Base-by-base conservation (phyloP, 1,139 yeast species). In the Scheffersomyces lignicola region DNA sequence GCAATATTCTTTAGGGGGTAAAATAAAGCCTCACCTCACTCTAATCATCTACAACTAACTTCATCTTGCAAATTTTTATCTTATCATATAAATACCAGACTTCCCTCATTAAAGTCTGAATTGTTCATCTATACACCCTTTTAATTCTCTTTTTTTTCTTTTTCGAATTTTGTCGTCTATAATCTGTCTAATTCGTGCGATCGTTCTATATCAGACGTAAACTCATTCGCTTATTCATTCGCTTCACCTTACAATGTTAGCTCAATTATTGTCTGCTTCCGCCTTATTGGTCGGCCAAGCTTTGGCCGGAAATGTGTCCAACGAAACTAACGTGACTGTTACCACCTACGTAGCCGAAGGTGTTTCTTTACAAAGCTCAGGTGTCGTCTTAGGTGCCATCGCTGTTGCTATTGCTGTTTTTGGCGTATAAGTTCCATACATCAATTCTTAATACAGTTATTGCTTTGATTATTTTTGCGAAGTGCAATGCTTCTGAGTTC, bases 281-380 rank as follows among this genome's bases (percentile, higher is more conserved):
- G 29, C 20, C 7, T 11, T 26, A 5, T 26, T 26, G 11, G 29
- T 16, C 11, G 29, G 20, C 11, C 29, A 26, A 26, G 10, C 20
- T 16, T 26, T 26, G 18, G 29, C 29, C 11, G 20, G 5, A n/a
- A 26, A 26, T 9, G 29, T 14, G n/a, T n/a, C 14, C 12, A 26
- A 26, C 18, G 29, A 26, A 26, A 26, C 29, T 13, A 26, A 26
- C 11, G 29, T 26, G 9, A 26, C 29, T 9, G 29, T 26, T 16
- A 26, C 29, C 5, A 26, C 29, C 18, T 26, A 26, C 13, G 29
- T 26, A n/a, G 29, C 20, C 11, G 10, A 26, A 26, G 29, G 29
- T 26, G 13, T 26, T 26, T 11, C 29, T 11, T 26, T 26, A 26
- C 29, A 26, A 26, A 26, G 29, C 13, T 15, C 29, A 16, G 29